phyloP scores from a whole-genome alignment of 805 yeast genomes.

The Myxozyma neglecta region DNA sequence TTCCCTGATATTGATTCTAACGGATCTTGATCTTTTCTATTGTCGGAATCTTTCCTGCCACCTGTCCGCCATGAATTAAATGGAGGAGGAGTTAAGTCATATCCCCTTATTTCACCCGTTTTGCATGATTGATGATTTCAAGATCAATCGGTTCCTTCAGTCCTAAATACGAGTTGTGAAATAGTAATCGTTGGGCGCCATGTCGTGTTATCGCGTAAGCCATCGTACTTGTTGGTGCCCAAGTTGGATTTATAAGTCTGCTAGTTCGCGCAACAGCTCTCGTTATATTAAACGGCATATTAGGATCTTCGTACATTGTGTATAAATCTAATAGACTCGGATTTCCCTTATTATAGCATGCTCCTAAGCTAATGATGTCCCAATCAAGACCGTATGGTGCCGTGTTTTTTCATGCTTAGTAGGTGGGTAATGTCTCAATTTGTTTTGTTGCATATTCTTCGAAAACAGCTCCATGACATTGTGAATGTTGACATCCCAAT shows the following conservation, averaged over 20 bases:
- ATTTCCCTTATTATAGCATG: constrained; percentile 10
- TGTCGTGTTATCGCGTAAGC: constrained; percentile 16
- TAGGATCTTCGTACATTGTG: constrained; percentile 2
- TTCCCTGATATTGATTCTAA: neutral
- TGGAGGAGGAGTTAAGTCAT: constrained; percentile 16
- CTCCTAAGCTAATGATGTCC: constrained; percentile 20
- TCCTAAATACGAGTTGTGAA: constrained; percentile 9
- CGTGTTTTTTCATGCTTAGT: constrained; percentile 1
- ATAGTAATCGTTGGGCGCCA: constrained; percentile 23
- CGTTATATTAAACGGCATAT: neutral
- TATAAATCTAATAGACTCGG: constrained; percentile 5
- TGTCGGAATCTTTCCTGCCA: constrained; percentile 16
- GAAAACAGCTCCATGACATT: neutral
- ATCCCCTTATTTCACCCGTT: constrained; percentile 9
- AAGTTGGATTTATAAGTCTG: neutral
- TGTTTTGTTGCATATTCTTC: constrained; percentile 10
- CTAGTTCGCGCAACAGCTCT: neutral
- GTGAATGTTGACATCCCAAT: constrained; percentile 18
- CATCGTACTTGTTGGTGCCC: constrained; percentile 1
- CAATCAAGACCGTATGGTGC: constrained; percentile 27
- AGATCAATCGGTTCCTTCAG: constrained; percentile 16
- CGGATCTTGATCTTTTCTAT: neutral
- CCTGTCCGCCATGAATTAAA: constrained; percentile 18
- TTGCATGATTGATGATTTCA: constrained; percentile 7
- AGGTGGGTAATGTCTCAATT: constrained; percentile 1